These are phyloP conservation scores for Phytopythium ostracodes DNA, from an alignment of 352 stramenopile genomes.

Conservation along the genomic window DNA sequence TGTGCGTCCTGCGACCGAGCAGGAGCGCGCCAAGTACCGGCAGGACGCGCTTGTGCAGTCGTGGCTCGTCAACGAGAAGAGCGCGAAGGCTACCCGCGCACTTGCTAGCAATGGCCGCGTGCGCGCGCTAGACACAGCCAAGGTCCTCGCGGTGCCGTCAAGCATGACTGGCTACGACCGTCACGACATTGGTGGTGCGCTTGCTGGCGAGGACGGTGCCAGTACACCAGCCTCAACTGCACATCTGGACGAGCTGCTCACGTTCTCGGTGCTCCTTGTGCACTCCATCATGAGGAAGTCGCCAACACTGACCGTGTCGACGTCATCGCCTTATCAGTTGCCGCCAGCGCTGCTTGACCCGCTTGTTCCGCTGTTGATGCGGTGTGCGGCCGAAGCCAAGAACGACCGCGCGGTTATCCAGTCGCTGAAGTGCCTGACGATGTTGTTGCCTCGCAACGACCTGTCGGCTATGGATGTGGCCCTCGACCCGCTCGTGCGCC, in stretches of 20 bases:
- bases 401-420: conserved; percentile 90
- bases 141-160: conserved; percentile 21
- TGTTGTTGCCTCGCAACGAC: conserved; percentile 81
- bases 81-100: conserved; percentile 47
- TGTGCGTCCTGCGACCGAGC: conserved; percentile 56
- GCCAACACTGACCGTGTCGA: conserved; percentile 10
- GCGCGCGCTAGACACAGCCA: conserved; percentile 39
- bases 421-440: conserved; percentile 90
- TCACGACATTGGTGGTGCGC: conserved; percentile 22
- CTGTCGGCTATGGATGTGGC: conserved; percentile 87
- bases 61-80: conserved; percentile 85
- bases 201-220: conserved; percentile 16
- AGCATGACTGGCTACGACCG: conserved; percentile 77
- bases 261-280: conserved; percentile 76
- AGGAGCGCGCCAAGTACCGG: conserved; percentile 59
- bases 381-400: conserved; percentile 88
- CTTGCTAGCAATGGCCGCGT: conserved; percentile 46
- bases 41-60: conserved; percentile 35
- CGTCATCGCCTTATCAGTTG: conserved; percentile 19
- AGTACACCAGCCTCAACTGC: conserved; percentile 26
- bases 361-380: conserved; percentile 90
- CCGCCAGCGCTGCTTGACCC: conserved; percentile 84
- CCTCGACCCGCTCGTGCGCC: conserved; percentile 79
- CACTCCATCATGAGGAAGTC: conserved; percentile 60
- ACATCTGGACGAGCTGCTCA: conserved; percentile 82